Evolutionary conservation across 2,329 filamentous ascomycete genomes (phyloP), one percentile per base, ranked within the genome.

Genomic region (Dactylonectria macrodidyma): DNA sequence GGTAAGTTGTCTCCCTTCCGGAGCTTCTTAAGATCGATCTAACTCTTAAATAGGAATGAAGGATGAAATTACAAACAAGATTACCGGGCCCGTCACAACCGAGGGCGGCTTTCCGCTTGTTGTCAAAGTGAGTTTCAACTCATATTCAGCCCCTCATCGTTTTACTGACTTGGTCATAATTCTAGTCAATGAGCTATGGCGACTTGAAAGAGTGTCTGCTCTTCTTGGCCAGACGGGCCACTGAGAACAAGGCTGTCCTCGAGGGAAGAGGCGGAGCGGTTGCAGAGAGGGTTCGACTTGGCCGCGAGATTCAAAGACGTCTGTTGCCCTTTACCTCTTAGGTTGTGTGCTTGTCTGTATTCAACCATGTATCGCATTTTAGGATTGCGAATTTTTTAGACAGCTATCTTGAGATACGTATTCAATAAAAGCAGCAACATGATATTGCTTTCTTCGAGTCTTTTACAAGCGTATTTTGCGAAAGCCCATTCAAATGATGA

Each of bases 131-230:
- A 59, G 62, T 59, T 9, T n/a, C 24, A 4, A 30, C 26, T 30
- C 8, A 58, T n/a, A 2, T 3, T 9, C 7, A 14, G 7, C 5
- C 6, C 5, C 16, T 8, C 1, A 34, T 19, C 6, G 33, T 26
- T 10, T 6, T 19, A n/a, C 24, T 36, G 5, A 24, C 16, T 26
- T 1, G 24, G 12, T n/a, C 16, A 4, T 16, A 3, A 24, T 30
- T 30, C 26, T 12, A 66, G 62, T 71, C 68, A 1, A 71, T 72
- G 68, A 72, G 65, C n/a, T 72, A 72, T 9, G 68, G 70, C 1
- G 68, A 71, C 19, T 48, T 72, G 41, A 72, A 69, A 50, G 70
- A 72, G 33, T 67, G 68, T 47, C 22, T 71, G 3, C 68, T 63
- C 0, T 72, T 71, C 36, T 19, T 72, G 2, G 70, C 66, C 10